phyloP scores from a whole-genome alignment of 345 rosid genomes.

The Hibiscus syriacus region DNA sequence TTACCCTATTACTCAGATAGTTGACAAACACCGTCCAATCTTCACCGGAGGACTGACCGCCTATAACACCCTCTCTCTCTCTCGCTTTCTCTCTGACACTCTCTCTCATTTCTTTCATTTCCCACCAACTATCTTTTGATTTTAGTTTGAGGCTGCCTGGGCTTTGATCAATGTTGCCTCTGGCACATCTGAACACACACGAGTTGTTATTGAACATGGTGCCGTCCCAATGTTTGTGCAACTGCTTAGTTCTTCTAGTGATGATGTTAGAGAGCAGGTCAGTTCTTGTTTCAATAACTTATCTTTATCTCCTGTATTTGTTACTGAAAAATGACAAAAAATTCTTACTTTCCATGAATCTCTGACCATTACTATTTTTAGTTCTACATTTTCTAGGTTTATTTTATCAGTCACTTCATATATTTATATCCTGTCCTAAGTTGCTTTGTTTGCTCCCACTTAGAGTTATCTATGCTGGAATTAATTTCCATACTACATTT shows the following conservation, averaged over 20 bases:
- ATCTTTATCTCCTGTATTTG: neutral
- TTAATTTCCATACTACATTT: neutral
- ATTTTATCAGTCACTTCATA: neutral
- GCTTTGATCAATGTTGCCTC: conserved; percentile 14
- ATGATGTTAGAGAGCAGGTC: neutral
- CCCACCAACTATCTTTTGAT: no score
- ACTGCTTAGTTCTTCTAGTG: neutral
- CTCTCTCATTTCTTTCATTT: no score
- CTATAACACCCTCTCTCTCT: no score
- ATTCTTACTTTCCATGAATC: neutral
- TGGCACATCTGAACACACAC: neutral
- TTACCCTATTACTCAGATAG: no score
- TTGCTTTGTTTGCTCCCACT: neutral
- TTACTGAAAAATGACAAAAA: no score
- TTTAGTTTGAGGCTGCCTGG: conserved; percentile 44
- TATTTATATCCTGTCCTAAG: neutral
- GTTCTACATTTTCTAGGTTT: no score
- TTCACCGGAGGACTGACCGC: no score
- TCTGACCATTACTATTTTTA: neutral
- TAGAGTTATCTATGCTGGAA: neutral
- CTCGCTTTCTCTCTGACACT: no score
- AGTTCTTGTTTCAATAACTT: neutral
- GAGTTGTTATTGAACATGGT: neutral
- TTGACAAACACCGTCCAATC: no score
- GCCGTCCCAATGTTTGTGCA: neutral